These are phyloP conservation scores for Astrephomene gubernaculifera DNA, from an alignment of 139 green algal genomes.

Conservation along the genomic window DNA sequence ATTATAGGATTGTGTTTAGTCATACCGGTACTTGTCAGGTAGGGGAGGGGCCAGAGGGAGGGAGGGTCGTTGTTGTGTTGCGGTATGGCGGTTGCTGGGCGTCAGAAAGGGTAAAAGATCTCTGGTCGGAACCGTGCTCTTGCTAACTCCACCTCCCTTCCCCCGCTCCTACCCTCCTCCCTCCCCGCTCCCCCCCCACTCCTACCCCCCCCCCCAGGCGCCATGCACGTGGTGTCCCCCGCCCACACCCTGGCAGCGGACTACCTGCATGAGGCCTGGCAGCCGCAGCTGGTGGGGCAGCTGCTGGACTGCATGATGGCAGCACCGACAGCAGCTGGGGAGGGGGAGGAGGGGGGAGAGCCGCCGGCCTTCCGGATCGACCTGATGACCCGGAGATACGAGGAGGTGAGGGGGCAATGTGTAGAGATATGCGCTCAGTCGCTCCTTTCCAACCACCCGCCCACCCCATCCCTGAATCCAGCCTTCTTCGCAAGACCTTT, in stretches of 20 bases:
- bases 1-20: no score
- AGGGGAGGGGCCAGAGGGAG: no score
- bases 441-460: no score
- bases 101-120: neutral
- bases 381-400: slow-evolving; percentile 71
- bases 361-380: slow-evolving; percentile 67
- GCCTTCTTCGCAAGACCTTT: no score
- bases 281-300: slow-evolving; percentile 59
- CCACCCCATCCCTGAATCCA: no score
- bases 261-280: slow-evolving; percentile 79
- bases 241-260: slow-evolving; percentile 73
- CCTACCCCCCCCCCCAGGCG: neutral
- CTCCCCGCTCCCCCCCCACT: neutral
- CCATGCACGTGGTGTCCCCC: slow-evolving; percentile 62
- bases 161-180: neutral
- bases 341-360: neutral
- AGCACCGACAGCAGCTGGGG: neutral
- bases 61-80: neutral
- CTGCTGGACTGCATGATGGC: slow-evolving; percentile 65
- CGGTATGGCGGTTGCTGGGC: neutral
- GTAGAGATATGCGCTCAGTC: no score
- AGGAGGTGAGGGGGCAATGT: slow-evolving; percentile 17
- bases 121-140: neutral
- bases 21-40: no score
- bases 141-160: neutral